Conservation (phyloP, 331 rosid genomes). For the Quercus lobata region DNA sequence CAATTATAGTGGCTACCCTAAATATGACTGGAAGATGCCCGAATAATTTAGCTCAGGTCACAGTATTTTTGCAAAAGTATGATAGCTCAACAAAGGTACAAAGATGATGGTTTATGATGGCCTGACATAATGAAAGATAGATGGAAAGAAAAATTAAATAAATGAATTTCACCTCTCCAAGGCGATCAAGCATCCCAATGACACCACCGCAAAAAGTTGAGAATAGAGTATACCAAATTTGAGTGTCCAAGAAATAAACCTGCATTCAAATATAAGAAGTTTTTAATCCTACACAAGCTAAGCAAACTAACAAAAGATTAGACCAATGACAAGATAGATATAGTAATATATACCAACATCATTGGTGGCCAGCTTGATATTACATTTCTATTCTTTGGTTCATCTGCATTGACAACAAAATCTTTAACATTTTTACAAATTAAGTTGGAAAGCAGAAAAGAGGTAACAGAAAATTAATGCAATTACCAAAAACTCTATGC, state of each 20-base stretch:
- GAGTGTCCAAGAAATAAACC: too few species aligned
- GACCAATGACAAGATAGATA: neutral
- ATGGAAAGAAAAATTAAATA: neutral
- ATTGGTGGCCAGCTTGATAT: slow-evolving; percentile 33
- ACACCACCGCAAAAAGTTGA: slow-evolving; percentile 46
- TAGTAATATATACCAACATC: slow-evolving; percentile 13
- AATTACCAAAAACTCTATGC: slow-evolving; percentile 51
- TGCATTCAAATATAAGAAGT: too few species aligned
- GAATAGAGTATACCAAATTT: slow-evolving; percentile 33
- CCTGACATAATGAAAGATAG: neutral
- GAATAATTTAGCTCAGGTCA: neutral
- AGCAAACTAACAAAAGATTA: neutral
- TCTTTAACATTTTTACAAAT: slow-evolving; percentile 10
- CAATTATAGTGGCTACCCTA: too few species aligned
- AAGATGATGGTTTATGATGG: neutral
- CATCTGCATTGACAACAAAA: slow-evolving; percentile 25
- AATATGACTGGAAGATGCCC: too few species aligned
- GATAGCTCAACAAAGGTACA: neutral
- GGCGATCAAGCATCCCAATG: slow-evolving; percentile 48
- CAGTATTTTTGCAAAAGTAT: neutral
- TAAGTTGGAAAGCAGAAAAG: neutral
- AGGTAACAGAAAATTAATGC: slow-evolving; percentile 12
- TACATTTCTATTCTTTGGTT: slow-evolving; percentile 41
- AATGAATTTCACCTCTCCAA: slow-evolving; percentile 38
- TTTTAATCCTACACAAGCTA: neutral